Conservation (phyloP, 139 green algal species). For the Asterochloris sp. region DNA sequence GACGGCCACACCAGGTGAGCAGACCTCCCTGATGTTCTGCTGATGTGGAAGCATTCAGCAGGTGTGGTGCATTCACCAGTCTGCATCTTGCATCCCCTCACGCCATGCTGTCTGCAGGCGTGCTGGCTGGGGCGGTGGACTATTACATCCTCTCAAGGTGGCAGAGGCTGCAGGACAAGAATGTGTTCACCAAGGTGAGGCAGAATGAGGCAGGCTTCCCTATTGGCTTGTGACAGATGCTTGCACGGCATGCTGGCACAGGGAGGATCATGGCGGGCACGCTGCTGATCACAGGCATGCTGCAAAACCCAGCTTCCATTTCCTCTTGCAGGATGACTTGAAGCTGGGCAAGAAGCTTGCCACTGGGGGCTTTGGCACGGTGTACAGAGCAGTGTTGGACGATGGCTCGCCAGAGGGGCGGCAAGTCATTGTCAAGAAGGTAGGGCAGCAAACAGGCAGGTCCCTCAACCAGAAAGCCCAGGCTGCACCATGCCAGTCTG, state of each 20-base stretch:
- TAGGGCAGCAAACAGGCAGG: neutral
- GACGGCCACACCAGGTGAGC: slow-evolving; percentile 55
- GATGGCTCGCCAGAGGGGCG: slow-evolving; percentile 26
- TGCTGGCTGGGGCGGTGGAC: slow-evolving; percentile 74
- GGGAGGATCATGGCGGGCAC: no score
- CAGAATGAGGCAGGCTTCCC: neutral
- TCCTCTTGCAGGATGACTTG: slow-evolving; percentile 64
- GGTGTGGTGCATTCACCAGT: neutral
- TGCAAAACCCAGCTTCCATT: no score
- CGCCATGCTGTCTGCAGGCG: slow-evolving; percentile 46
- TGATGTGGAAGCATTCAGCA: neutral
- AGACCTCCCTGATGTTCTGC: neutral
- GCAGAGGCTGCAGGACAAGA: slow-evolving; percentile 29
- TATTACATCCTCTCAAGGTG: slow-evolving; percentile 72
- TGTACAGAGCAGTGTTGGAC: slow-evolving; percentile 71
- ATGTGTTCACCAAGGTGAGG: slow-evolving; percentile 30
- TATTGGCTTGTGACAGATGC: no score
- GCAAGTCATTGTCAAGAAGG: slow-evolving; percentile 74
- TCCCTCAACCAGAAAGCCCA: no score
- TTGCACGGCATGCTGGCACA: no score
- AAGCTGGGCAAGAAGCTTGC: slow-evolving; percentile 81
- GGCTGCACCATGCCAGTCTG: no score
- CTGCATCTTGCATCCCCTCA: neutral
- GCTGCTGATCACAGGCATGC: no score
- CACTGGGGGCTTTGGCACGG: slow-evolving; percentile 88